Conservation (phyloP, 2,329 filamentous ascomycete species). For the Xylariaceae sp. region DNA sequence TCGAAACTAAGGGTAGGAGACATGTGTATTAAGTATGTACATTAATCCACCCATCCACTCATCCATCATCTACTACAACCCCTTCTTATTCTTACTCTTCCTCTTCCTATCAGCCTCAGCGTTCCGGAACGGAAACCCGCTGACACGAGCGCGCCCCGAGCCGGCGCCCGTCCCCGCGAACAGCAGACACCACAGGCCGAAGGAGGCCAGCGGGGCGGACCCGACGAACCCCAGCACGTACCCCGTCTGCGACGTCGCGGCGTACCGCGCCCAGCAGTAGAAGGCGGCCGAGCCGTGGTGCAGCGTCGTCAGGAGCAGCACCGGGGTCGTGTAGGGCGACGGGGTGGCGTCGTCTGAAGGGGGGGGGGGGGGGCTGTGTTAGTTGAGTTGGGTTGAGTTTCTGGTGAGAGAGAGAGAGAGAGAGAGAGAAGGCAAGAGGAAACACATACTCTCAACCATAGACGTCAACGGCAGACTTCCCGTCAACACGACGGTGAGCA, state of each 20-base stretch:
- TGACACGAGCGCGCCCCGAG: constrained; percentile 32
- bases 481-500: constrained; percentile 68
- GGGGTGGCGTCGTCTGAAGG: constrained; percentile 43
- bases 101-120: constrained; percentile 42
- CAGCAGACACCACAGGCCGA: constrained; percentile 65
- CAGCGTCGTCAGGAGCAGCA: constrained; percentile 64
- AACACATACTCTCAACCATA: constrained; percentile 38
- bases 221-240: constrained; percentile 64
- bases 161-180: constrained; percentile 39
- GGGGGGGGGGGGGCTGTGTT: constrained; percentile 16
- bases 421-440: not conserved
- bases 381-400: not conserved
- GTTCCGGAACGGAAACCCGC: not conserved
- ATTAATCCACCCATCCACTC: too few species aligned
- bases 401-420: not conserved
- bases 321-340: constrained; percentile 67
- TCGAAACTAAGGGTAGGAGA: too few species aligned
- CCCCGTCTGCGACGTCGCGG: constrained; percentile 55
- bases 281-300: constrained; percentile 67
- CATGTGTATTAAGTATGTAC: too few species aligned
- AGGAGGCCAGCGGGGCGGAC: constrained; percentile 57
- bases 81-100: constrained; percentile 46
- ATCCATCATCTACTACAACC: constrained; percentile 27
- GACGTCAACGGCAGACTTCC: constrained; percentile 69
- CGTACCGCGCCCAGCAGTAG: constrained; percentile 70